These are phyloP conservation scores for Pharus latifolius DNA, from an alignment of 176 grass and related monocot genomes.

Conservation along the genomic window DNA sequence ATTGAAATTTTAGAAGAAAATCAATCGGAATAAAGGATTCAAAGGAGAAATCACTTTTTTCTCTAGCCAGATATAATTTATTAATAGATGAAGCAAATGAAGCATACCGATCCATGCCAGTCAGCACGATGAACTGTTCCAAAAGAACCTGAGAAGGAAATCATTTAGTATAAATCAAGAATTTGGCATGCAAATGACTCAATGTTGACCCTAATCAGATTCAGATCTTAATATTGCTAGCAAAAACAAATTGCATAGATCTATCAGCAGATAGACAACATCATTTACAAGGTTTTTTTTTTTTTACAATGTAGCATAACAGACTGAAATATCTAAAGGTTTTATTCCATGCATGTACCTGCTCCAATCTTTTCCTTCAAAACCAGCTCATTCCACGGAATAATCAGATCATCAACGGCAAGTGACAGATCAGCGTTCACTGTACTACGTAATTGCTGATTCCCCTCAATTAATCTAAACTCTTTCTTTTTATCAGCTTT, in stretches of 20 bases:
- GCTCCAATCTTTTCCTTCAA: constrained; percentile 96
- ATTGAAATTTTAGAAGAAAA: neutral
- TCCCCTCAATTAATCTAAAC: constrained; percentile 38
- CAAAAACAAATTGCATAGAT: neutral
- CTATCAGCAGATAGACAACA: neutral
- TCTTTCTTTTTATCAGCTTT: constrained; percentile 64
- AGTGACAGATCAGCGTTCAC: constrained; percentile 41
- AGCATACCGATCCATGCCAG: constrained; percentile 97
- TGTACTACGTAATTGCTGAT: constrained; percentile 24
- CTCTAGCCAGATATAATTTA: constrained; percentile 1
- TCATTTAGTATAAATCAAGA: neutral
- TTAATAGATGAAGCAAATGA: constrained; percentile 10
- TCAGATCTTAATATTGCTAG: neutral
- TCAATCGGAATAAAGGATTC: constrained; percentile 1
- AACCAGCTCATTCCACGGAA: constrained; percentile 87
- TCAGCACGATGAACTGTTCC: constrained; percentile 98
- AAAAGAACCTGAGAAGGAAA: constrained; percentile 80
- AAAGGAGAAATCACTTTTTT: neutral
- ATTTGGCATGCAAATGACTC: neutral
- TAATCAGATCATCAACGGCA: constrained; percentile 64
- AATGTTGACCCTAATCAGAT: neutral
- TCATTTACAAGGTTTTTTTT: neutral
- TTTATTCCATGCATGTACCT: constrained; percentile 33
- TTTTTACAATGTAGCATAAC: neutral
- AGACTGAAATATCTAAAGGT: neutral